Percentiles rank a stretch among this genome's conserved stretches.
Evolutionary conservation across 306 rosid genomes (phyloP).

Genomic region (Luffa acutangula): DNA sequence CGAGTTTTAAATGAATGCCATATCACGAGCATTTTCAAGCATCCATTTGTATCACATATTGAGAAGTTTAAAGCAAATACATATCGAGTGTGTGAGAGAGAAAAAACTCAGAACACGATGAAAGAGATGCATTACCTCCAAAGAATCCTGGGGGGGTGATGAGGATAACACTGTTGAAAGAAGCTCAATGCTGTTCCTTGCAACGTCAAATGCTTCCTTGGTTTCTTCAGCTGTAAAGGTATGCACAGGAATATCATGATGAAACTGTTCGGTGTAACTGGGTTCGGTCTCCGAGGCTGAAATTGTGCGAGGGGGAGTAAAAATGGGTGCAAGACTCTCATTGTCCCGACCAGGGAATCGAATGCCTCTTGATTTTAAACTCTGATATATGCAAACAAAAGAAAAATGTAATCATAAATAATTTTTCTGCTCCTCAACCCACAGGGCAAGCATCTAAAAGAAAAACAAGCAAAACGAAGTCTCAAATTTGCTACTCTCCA

Average conservation of each 20-base stretch:
- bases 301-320: conserved; percentile 74
- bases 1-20: neutral
- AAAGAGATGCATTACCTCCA: conserved; percentile 38
- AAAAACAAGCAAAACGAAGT: neutral
- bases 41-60: neutral
- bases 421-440: neutral
- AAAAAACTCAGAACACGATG: neutral
- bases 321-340: conserved; percentile 93
- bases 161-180: conserved; percentile 81
- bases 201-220: conserved; percentile 91
- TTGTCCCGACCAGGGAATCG: conserved; percentile 94
- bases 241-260: conserved; percentile 38
- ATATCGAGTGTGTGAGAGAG: neutral
- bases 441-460: neutral
- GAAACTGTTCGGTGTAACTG: conserved; percentile 35
- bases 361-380: conserved; percentile 85
- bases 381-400: conserved; percentile 36
- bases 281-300: conserved; percentile 40
- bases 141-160: conserved; percentile 80
- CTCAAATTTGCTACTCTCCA: neutral
- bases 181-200: conserved; percentile 91
- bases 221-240: conserved; percentile 67
- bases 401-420: conserved; percentile 5
- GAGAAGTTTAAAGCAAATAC: neutral
- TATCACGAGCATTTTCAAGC: neutral